A percentile compares a stretch with the other conserved stretches of the same genome.
phyloP scores from a whole-genome alignment of 345 rosid species.

The Citrus unshiu region DNA sequence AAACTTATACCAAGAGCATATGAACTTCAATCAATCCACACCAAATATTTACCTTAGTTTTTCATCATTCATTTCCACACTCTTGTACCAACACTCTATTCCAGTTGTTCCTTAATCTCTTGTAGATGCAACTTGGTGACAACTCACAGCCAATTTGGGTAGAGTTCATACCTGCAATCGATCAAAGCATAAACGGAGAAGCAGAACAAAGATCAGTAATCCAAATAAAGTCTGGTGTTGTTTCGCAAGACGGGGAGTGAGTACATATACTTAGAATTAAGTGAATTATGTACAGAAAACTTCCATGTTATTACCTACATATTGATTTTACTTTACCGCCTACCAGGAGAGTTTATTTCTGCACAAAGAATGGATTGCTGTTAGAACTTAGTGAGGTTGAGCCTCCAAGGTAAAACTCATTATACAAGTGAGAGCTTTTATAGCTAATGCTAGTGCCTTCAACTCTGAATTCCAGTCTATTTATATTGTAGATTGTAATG shows the following conservation, averaged over 20 bases:
- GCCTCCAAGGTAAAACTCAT: conserved; percentile 49
- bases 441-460: conserved; percentile 3
- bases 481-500: conserved; percentile 22
- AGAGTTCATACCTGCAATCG: conserved; percentile 31
- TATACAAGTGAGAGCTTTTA: background rate
- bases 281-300: background rate
- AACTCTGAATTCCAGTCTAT: conserved; percentile 16
- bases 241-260: conserved; percentile 52
- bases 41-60: no score
- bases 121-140: conserved; percentile 56
- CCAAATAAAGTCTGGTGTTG: conserved; percentile 55
- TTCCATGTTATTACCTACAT: background rate
- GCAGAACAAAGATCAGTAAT: conserved; percentile 30
- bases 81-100: background rate
- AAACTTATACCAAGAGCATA: background rate
- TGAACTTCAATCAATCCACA: no score
- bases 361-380: conserved; percentile 49
- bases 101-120: background rate
- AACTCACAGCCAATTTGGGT: conserved; percentile 53
- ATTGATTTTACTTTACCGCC: conserved; percentile 11
- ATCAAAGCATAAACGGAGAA: conserved; percentile 29
- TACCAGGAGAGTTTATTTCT: conserved; percentile 58
- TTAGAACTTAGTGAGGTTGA: conserved; percentile 52
- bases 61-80: no score
- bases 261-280: conserved; percentile 19